Evolutionary conservation across 768 basidiomycete species (phyloP), one percentile per base, ranked within the genome.

Genomic region (Calocera viscosa): DNA sequence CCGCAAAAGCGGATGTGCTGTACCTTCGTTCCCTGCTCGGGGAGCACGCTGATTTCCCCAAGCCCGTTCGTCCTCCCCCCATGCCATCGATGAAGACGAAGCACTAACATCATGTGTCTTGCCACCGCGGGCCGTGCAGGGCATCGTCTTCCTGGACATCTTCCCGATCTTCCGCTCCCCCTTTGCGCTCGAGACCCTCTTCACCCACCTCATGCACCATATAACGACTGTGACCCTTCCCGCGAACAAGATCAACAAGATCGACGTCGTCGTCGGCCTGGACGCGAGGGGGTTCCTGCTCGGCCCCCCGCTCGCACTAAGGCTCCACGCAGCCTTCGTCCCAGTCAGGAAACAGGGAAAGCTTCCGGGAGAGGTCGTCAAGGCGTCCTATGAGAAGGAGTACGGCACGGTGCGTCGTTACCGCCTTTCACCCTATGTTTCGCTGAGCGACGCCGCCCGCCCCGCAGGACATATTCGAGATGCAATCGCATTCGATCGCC

Each of bases 211-310:
- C 68, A 75, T 90, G 65, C 83, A 94, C 77, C 95, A 89, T 73
- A 78, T 98, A 74, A 87, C 87, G 65, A 91, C 90, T 28, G 78
- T 85, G 68, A 91, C 89, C 8, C 80, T 94, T 71, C 82, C 83
- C 24, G 78, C 78, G 60, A 39, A 69, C 71, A 78, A 83, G 1
- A 77, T 77, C 64, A 82, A 82, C 70, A 92, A 87, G 76, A 83
- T 94, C 71, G 95, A 99, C 76, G 89, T 91, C 65, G 82, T 99
- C 70, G 92, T 99, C 66, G 96, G 91, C 34, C 82, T 99, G 49
- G 96, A 99, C 76, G 95, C 95, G 26, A 83, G 96, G 66, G 96
- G 96, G 16, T 99, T 99, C 80, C 82, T 99, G 64, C 77, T 99
- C 11, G 96, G 94, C 0, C 96, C 96, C 0, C 83, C 93, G 70